Percentiles rank a stretch among this genome's conserved stretches.
These are phyloP conservation scores for Leccinum subgranulosum DNA, from an alignment of 768 basidiomycete species.

Conservation along the genomic window DNA sequence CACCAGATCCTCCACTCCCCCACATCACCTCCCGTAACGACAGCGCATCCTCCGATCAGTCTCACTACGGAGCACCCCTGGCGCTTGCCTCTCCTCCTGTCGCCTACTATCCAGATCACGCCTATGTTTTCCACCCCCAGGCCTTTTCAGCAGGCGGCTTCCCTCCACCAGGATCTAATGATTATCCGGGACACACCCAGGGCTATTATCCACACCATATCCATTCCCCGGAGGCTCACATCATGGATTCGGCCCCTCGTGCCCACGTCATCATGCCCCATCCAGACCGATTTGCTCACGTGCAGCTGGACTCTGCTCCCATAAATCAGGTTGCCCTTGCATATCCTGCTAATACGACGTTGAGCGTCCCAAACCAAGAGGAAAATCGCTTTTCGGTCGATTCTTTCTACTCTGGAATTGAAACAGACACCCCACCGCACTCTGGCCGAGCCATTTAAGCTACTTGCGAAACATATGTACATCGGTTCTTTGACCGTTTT, in stretches of 20 bases:
- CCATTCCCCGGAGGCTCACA: conserved; percentile 22
- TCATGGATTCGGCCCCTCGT: conserved; percentile 9
- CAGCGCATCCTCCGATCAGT: conserved; percentile 17
- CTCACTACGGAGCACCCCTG: conserved; percentile 21
- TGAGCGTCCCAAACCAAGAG: conserved; percentile 5
- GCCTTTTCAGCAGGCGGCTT: conserved; percentile 7
- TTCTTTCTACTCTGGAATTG: conserved; percentile 29
- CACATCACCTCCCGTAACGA: conserved; percentile 13
- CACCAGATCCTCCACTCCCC: conserved; percentile 10
- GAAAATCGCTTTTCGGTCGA: conserved; percentile 24
- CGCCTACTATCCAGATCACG: conserved; percentile 24
- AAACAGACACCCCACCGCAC: conserved; percentile 1
- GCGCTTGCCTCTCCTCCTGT: conserved; percentile 10
- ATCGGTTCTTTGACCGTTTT: conserved; percentile 8
- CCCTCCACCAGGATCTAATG: neutral
- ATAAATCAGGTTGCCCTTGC: conserved; percentile 4
- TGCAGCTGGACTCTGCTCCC: conserved; percentile 10
- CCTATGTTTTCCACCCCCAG: conserved; percentile 11
- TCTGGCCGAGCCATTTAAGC: conserved; percentile 19
- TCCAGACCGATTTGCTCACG: conserved; percentile 7
- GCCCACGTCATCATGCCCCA: conserved; percentile 11
- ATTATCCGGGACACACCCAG: conserved; percentile 8
- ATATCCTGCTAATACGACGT: neutral
- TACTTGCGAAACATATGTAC: neutral
- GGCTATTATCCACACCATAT: conserved; percentile 18